phyloP scores from a whole-genome alignment of 2,329 filamentous ascomycete genomes.

The Sclerotinia borealis region DNA sequence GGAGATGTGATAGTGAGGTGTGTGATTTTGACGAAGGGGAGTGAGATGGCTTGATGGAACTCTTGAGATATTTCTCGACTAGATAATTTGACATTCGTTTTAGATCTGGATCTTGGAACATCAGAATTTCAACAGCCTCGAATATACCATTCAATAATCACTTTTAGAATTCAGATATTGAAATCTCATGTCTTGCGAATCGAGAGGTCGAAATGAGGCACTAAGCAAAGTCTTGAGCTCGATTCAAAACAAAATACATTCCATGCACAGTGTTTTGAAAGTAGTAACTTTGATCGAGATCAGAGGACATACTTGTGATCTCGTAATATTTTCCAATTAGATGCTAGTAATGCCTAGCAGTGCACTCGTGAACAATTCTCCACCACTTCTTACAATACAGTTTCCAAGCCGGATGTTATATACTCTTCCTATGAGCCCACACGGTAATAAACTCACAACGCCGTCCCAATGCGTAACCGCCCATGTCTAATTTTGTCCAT shows the following conservation, averaged over 20 bases:
- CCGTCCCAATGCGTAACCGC: slow-evolving; percentile 15
- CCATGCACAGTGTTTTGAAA: not conserved
- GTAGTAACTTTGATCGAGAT: not conserved
- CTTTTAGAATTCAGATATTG: not conserved
- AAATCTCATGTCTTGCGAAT: not conserved
- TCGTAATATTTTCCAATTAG: not conserved
- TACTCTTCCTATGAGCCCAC: not conserved
- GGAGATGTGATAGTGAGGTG: not conserved
- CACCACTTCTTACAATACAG: not conserved
- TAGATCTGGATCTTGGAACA: not conserved
- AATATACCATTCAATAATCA: not conserved
- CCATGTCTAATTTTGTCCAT: not conserved
- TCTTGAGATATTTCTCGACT: not conserved
- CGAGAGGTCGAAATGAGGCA: not conserved
- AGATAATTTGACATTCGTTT: not conserved
- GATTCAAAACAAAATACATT: not conserved
- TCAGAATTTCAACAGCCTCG: not conserved
- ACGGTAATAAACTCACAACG: slow-evolving; percentile 9
- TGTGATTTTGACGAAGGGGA: not conserved
- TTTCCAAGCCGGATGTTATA: not conserved
- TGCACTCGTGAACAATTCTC: not conserved
- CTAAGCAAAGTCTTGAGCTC: not conserved
- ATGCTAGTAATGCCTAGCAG: not conserved
- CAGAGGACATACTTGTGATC: not conserved
- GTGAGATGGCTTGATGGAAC: not conserved